Conservation (phyloP, 306 rosid genomes). For the Pterocarpus santalinus region DNA sequence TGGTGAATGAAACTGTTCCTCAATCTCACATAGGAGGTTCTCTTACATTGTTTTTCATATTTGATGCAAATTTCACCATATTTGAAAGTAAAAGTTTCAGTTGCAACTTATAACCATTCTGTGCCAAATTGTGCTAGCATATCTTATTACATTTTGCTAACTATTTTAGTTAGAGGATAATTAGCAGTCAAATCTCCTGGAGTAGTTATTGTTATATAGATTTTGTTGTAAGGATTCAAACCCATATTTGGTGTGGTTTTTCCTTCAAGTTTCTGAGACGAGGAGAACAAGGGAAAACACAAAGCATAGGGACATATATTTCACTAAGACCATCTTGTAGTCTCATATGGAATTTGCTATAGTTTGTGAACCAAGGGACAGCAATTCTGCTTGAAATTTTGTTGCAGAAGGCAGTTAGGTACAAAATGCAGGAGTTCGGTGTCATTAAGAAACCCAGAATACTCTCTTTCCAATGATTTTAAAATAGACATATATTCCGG, state of each 20-base stretch:
- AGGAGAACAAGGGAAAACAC: neutral
- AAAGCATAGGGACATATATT: neutral
- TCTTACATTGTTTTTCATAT: conserved; percentile 7
- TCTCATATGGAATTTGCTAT: neutral
- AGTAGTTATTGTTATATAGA: neutral
- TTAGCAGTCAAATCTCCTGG: conserved; percentile 28
- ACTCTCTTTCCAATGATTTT: neutral
- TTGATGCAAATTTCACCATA: neutral
- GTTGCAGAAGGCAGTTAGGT: neutral
- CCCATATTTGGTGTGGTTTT: neutral
- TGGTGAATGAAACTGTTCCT: conserved; percentile 59
- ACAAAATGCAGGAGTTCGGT: neutral
- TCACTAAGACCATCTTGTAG: neutral
- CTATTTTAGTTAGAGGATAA: conserved; percentile 14
- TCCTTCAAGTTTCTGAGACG: conserved; percentile 12
- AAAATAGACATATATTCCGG: neutral
- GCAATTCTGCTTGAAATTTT: neutral
- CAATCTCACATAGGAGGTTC: conserved; percentile 43
- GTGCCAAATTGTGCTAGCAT: conserved; percentile 13
- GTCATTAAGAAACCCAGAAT: neutral
- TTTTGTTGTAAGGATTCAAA: conserved; percentile 8
- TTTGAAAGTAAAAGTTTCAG: conserved; percentile 1
- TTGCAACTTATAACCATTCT: conserved; percentile 17
- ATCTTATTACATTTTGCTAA: neutral
- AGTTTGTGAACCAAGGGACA: conserved; percentile 1